Evolutionary conservation across 2,329 filamentous ascomycete species (phyloP), one percentile per base, ranked within the genome.

Genomic region (Ophiostoma piceae): DNA sequence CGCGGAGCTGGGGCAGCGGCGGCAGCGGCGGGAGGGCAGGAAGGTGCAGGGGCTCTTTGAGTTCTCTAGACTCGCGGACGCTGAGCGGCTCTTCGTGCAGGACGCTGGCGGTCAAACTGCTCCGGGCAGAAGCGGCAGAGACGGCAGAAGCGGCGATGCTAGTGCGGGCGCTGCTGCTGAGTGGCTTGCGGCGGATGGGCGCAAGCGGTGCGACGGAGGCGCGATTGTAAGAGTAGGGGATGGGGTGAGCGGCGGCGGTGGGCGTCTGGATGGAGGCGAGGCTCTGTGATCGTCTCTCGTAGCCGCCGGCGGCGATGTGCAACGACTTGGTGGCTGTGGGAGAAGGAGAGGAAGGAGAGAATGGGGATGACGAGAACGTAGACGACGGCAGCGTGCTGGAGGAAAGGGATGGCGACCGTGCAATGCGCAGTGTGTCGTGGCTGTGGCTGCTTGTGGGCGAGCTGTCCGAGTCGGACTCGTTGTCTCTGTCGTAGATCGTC

Each of bases 41-140:
- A 12, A 65, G 62, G 5, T 65, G 62, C 62, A 39, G 19, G 8
- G 62, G 35, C 35, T 65, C 62, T 19, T 65, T 65, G 62, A 39
- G 19, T 65, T 65, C 62, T 37, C 62, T 37, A 2, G 62, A 65
- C 4, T 39, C 62, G 16, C 32, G 62, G 19, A 39, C n/a, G 8
- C 62, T 16, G 32, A 39, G 35, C 3, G 9, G 62, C 12, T 37
- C 62, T 65, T 65, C 57, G 57, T 32, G 57, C 57, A 62, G 26
- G 32, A 57, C 14, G 57, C 16, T 62, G 26, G 35, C 35, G 5
- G 11, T 39, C 8, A n/a, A 4, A 64, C 60, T 26, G 39, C 35
- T 22, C 16, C 57, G 43, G 7, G 3, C n/a, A 65, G 35, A 35
- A 5, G 62, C 39, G 4, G 62, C 62, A 39, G 62, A 65, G 87